Conservation (phyloP, 2,329 filamentous ascomycete species). For the Seiridium unicorne region DNA sequence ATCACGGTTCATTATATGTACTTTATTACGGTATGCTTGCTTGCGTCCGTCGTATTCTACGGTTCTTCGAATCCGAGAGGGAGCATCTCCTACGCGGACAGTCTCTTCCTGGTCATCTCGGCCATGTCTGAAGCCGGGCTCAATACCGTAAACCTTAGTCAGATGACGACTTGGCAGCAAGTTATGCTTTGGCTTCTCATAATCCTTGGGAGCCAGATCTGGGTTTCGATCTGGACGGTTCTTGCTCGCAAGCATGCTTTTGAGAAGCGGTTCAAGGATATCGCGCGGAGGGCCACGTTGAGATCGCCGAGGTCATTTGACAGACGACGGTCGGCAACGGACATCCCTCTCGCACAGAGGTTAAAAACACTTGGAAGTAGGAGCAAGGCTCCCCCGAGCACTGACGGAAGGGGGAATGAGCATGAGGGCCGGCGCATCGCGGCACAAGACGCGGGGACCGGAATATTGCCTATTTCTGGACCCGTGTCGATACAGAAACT, state of each 20-base stretch:
- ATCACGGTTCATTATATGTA: constrained; percentile 67
- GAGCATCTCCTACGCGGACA: constrained; percentile 59
- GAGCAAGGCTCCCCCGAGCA: not conserved
- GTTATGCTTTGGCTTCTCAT: constrained; percentile 63
- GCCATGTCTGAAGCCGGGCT: constrained; percentile 68
- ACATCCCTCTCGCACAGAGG: constrained; percentile 7
- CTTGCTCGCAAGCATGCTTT: constrained; percentile 60
- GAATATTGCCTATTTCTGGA: constrained; percentile 8
- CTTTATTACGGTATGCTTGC: constrained; percentile 55
- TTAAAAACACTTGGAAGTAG: constrained; percentile 1
- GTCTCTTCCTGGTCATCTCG: constrained; percentile 64
- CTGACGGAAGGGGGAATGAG: not conserved
- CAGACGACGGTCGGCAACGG: not conserved
- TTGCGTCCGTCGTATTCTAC: constrained; percentile 62
- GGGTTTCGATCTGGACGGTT: constrained; percentile 65
- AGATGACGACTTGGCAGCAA: constrained; percentile 68
- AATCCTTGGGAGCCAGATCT: constrained; percentile 64
- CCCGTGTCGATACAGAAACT: constrained; percentile 8
- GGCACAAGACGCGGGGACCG: not conserved
- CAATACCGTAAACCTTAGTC: constrained; percentile 64
- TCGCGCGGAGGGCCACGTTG: constrained; percentile 42
- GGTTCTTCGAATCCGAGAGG: constrained; percentile 47
- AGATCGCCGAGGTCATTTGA: constrained; percentile 11
- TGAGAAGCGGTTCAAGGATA: constrained; percentile 55
- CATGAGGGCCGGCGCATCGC: not conserved